These are phyloP conservation scores for Metschnikowia similis DNA, from an alignment of 805 yeast genomes.

Conservation along the genomic window DNA sequence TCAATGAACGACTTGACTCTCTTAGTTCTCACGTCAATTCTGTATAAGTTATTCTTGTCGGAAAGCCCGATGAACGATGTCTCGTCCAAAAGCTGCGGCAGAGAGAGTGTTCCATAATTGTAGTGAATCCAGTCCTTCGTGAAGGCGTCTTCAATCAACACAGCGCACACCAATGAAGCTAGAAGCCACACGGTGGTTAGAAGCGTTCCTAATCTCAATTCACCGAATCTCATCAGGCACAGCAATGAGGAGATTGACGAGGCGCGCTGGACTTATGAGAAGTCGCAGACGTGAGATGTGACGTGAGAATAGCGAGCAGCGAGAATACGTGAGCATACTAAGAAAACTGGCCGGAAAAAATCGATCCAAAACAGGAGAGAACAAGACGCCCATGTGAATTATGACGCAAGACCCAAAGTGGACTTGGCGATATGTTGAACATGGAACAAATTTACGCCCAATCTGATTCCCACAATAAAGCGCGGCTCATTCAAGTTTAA, in stretches of 20 bases:
- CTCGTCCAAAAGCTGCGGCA: conserved; percentile 12
- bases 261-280: not conserved
- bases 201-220: conserved; percentile 2
- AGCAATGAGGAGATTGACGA: not conserved
- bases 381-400: too few relatives aligned
- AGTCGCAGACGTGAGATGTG: too few relatives aligned
- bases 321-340: not conserved
- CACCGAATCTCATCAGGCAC: conserved; percentile 4
- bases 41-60: conserved; percentile 19
- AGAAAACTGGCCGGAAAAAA: too few relatives aligned
- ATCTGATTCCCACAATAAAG: too few relatives aligned
- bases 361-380: too few relatives aligned
- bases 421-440: too few relatives aligned
- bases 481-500: too few relatives aligned
- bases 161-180: conserved; percentile 7
- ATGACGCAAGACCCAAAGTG: too few relatives aligned
- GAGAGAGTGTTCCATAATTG: conserved; percentile 38
- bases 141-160: conserved; percentile 50
- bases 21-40: conserved; percentile 20
- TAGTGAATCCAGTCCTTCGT: conserved; percentile 51
- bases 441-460: too few relatives aligned
- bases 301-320: not conserved
- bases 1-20: conserved; percentile 27
- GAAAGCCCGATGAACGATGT: conserved; percentile 22
- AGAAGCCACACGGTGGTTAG: conserved; percentile 3